A percentile compares a stretch with the other conserved stretches of the same genome.
phyloP scores from a whole-genome alignment of 179 eudicot genomes.

The Actinidia chinensis region DNA sequence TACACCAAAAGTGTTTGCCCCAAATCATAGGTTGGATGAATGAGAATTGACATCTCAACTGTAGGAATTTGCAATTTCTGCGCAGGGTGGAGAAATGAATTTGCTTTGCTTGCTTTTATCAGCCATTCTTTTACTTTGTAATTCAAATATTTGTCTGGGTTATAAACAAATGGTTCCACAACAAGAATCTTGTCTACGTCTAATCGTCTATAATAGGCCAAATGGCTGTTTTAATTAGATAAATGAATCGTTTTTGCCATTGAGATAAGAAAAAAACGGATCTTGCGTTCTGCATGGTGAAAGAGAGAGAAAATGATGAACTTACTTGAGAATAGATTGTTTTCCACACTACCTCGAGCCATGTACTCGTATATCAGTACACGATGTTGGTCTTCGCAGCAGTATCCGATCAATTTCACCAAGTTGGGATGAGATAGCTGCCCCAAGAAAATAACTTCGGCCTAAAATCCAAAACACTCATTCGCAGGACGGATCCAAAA shows the following conservation, averaged over 20 bases:
- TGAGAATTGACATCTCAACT: slow-evolving; percentile 5
- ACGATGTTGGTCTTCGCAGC: slow-evolving; percentile 56
- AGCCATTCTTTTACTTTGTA: neutral
- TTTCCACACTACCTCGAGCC: slow-evolving; percentile 72
- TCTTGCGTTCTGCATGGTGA: neutral
- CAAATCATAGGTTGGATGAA: neutral
- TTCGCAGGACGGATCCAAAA: slow-evolving; percentile 19
- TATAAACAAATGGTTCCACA: neutral
- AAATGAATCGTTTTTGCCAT: neutral
- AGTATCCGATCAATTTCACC: slow-evolving; percentile 61
- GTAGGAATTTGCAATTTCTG: neutral
- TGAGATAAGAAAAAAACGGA: neutral
- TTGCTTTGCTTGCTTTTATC: neutral
- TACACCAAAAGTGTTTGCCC: neutral
- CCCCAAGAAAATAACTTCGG: slow-evolving; percentile 59
- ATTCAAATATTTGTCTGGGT: neutral
- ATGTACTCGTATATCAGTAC: slow-evolving; percentile 58
- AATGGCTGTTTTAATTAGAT: neutral
- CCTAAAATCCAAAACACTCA: slow-evolving; percentile 32
- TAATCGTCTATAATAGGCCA: neutral
- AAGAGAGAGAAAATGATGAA: neutral
- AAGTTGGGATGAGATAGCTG: slow-evolving; percentile 68
- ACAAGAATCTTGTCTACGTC: neutral
- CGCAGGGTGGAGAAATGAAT: neutral
- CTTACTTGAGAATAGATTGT: slow-evolving; percentile 81